Percentiles rank a stretch among this genome's conserved stretches.
Conservation (phyloP, 805 yeast species). For the Starmerella powellii region DNA sequence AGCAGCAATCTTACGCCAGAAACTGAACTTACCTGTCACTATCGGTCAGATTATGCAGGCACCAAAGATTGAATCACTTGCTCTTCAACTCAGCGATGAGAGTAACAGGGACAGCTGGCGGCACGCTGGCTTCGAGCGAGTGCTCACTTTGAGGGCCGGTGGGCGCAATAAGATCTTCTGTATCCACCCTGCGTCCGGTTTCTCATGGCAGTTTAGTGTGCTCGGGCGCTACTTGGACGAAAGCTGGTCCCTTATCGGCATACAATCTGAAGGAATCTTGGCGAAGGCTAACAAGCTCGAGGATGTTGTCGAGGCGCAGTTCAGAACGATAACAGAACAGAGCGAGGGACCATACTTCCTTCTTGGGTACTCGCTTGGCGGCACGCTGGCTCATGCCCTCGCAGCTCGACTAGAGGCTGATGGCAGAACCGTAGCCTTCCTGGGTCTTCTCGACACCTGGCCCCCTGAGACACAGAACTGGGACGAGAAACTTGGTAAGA, state of each 20-base stretch:
- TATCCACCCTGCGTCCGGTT: constrained; percentile 16
- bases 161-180: constrained; percentile 5
- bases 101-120: constrained; percentile 2
- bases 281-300: constrained; percentile 2
- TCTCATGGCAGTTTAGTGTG: constrained; percentile 18
- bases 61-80: constrained; percentile 9
- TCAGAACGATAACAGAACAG: not conserved
- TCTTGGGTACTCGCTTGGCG: constrained; percentile 17
- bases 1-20: constrained; percentile 4
- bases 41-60: constrained; percentile 16
- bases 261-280: constrained; percentile 8
- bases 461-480: constrained; percentile 19
- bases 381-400: constrained; percentile 15
- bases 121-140: constrained; percentile 12
- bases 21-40: constrained; percentile 9
- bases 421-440: constrained; percentile 9
- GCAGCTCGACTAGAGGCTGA: constrained; percentile 8
- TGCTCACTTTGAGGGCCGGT: constrained; percentile 1
- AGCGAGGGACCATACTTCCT: constrained; percentile 9
- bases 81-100: constrained; percentile 3
- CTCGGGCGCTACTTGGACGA: constrained; percentile 12
- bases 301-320: constrained; percentile 10
- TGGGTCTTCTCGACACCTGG: constrained; percentile 18
- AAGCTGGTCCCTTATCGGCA: constrained; percentile 12
- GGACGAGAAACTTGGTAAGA: constrained; percentile 8